Evolutionary conservation across 2,329 filamentous ascomycete genomes (phyloP).

Genomic region (Bipolaris oryzae): DNA sequence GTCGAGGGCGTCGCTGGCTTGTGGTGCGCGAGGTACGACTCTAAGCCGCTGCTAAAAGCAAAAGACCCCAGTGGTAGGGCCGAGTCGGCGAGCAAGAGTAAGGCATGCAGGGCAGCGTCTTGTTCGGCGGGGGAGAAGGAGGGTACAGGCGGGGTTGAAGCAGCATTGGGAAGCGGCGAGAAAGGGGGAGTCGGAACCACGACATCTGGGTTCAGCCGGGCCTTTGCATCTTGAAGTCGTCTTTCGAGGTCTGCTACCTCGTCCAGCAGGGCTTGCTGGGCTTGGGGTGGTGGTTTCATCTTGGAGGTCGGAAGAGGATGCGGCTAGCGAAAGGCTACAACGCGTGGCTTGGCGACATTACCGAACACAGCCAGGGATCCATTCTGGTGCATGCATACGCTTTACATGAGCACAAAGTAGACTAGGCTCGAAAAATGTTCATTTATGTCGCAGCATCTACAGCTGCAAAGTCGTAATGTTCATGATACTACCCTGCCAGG

Average conservation of each 20-base stretch:
- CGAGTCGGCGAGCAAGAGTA: conserved; percentile 80
- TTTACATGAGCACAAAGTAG: neutral
- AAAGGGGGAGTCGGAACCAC: conserved; percentile 10
- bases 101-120: conserved; percentile 62
- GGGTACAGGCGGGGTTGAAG: conserved; percentile 14
- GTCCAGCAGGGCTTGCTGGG: conserved; percentile 46
- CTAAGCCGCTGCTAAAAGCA: conserved; percentile 81
- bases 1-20: conserved; percentile 41
- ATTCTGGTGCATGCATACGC: conserved; percentile 1
- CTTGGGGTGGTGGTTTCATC: conserved; percentile 34
- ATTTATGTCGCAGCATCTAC: neutral
- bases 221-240: conserved; percentile 55
- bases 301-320: conserved; percentile 20
- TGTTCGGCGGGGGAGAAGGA: conserved; percentile 7
- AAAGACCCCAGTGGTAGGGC: conserved; percentile 84
- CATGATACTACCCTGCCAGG: conserved; percentile 12
- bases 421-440: neutral
- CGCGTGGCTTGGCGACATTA: conserved; percentile 30
- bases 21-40: conserved; percentile 79
- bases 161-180: conserved; percentile 22
- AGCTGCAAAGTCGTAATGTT: conserved; percentile 15
- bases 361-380: conserved; percentile 14
- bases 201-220: conserved; percentile 51
- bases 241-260: conserved; percentile 66
- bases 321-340: conserved; percentile 10